Base-by-base conservation (phyloP, 345 rosid genomes). In the Atalantia buxifolia region DNA sequence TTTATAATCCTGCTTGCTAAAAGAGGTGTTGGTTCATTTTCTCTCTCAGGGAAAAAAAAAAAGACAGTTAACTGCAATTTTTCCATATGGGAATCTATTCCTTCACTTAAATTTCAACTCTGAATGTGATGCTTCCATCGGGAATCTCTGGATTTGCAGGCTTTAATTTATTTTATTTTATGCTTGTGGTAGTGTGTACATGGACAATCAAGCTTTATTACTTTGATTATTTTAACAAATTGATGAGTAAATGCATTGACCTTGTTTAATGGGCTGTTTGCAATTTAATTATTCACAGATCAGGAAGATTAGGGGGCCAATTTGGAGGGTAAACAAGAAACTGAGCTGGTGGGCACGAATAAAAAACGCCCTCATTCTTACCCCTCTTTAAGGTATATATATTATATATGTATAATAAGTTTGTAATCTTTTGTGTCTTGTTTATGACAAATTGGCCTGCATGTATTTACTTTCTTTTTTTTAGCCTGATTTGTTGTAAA, bases 21-120 rank as follows among this genome's bases (percentile, higher is more conserved):
- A n/a, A 69, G 78, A 22, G 31, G 66, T 80, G 86, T 82, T 45
- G 80, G 78, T 90, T 83, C 86, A 72, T 76, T 86, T 85, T 86
- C 79, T 60, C 60, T 53, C 63, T 62, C 71, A 28, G 5, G 55
- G 9, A 63, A 71, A 69, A 63, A 74, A 69, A 35, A 60, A 33
- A 57, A 33, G 84, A 79, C 82, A 27, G 10, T 33, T 76, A 81
- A 74, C 74, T 76, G 82, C 77, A 68, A 48, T 56, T 71, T 45
- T 66, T 63, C 66, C 81, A 66, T 84, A 36, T 55, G 85, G 82
- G 87, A 83, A 84, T 84, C 91, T 78, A 69, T 75, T 77, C 30
- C 57, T 9, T 59, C 40, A 24, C 25, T 55, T 6, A 8, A 36
- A 83, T 74, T 84, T 81, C 63, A 63, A 69, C 55, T 72, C 73